These are phyloP conservation scores for Tetrapisispora namnaoensis DNA, from an alignment of 805 yeast genomes.

Conservation along the genomic window DNA sequence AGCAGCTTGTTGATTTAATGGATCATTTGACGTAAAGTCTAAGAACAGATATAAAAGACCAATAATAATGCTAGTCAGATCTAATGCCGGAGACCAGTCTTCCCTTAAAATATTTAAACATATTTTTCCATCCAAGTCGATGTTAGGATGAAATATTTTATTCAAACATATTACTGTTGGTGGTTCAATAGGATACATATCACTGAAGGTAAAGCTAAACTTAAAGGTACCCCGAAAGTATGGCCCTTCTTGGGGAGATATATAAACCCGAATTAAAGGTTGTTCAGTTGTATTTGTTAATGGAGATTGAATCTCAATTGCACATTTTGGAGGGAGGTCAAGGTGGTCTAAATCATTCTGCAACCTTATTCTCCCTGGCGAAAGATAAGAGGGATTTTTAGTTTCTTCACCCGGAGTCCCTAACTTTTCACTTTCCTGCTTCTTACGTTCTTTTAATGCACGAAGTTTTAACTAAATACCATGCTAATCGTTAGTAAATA, in stretches of 20 bases:
- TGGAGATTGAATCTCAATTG: conserved; percentile 4
- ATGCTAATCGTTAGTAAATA: neutral
- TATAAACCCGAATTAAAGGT: conserved; percentile 13
- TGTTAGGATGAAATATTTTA: conserved; percentile 87
- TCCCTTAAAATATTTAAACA: conserved; percentile 86
- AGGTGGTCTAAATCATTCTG: conserved; percentile 18
- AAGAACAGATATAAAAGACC: conserved; percentile 79
- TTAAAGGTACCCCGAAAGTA: conserved; percentile 31
- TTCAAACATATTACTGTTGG: conserved; percentile 70
- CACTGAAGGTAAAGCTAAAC: conserved; percentile 57
- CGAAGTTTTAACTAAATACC: conserved; percentile 17
- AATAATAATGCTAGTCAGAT: conserved; percentile 67
- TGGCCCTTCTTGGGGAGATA: conserved; percentile 25
- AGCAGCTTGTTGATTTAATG: conserved; percentile 87
- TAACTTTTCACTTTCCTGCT: conserved; percentile 1
- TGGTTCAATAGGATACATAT: conserved; percentile 83
- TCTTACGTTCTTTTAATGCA: conserved; percentile 17
- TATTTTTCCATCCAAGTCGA: conserved; percentile 81
- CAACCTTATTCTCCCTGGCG: conserved; percentile 19
- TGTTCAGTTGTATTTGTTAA: conserved; percentile 4
- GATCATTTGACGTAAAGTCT: conserved; percentile 89
- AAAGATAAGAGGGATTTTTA: neutral
- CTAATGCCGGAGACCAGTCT: conserved; percentile 93
- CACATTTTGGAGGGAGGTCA: conserved; percentile 20
- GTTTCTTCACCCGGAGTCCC: neutral